Base-by-base conservation (phyloP, 1,139 yeast species). In the Candida smagusa region DNA sequence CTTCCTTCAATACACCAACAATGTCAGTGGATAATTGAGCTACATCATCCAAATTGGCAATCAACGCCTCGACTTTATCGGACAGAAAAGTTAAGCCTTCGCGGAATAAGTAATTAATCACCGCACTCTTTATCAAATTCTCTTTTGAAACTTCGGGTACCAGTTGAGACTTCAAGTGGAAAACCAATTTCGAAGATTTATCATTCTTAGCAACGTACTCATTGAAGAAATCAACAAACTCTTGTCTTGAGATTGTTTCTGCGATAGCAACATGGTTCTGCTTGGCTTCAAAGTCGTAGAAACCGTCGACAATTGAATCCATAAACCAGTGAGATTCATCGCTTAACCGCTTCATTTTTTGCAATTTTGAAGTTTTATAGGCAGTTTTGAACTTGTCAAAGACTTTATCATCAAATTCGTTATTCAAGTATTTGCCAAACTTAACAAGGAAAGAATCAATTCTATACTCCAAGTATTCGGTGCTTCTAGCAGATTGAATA, bases 401-500 rank as follows among this genome's bases (percentile, higher is more conserved):
- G 40, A 81, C 92, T 21, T 72, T 84, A 3, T 72, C 79, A 0
- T 77, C 55, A 64, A 87, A 63, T 7, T 53, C 56, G 0, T 47
- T 47, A 11, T 59, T 59, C 26, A 81, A 48, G 37, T 59, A 49
- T 36, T 58, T 46, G 37, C 69, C 65, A 62, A 74, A 49, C 44
- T 56, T 51, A 8, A 49, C 49, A 41, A 88, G 65, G 54, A 87
- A 88, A 39, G 73, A 74, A 30, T 79, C 84, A 43, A 92, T 84
- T 58, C 98, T 75, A 46, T 75, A 76, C 54, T 87, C 89, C 48
- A 92, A 69, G 57, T 82, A 89, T 9, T 74, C 75, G 2, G 94
- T 73, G 2, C 86, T 64, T 55, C 85, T 78, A 59, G 89, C 97
- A 42, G 95, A 84, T 63, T 92, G 98, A 31, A 90, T 72, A 46